Evolutionary conservation across 2,329 filamentous ascomycete genomes (phyloP), one percentile per base, ranked within the genome.

Genomic region (Aspergillaceae sp.): DNA sequence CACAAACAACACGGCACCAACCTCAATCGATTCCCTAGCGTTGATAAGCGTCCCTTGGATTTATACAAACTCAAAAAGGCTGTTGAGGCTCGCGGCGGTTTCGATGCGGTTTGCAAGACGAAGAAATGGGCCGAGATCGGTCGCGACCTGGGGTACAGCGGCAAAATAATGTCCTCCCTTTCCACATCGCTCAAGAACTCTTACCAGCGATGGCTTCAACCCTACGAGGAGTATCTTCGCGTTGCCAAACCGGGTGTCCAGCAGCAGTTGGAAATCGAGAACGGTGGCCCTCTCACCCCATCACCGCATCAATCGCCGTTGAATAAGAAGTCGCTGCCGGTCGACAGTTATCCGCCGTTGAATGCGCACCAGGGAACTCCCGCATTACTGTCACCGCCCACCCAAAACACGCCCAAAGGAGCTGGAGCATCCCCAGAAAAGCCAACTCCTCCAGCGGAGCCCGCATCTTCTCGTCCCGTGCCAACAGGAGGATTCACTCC

Each of bases 71-170:
- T 98, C 49, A 97, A 97, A 67, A 97, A 97, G 64, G 91, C 91
- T 1, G 92, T 98, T 33, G 92, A 97, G 63, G 84, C 87, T 29
- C 82, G 92, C 51, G 92, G 92, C 41, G 92, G 92, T 3, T 98
- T 98, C 58, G 90, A 96, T 46, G 87, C 87, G 61, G 92, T 98
- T 40, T 98, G 92, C 76, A 96, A 95, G 68, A 78, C 84, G 46
- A 98, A 98, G 71, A 97, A 97, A 72, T 98, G 92, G 92, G 92
- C 92, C 10, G 92, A 98, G 67, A 97, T 98, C 57, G 92, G 92
- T 32, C 83, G 92, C 60, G 92, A 97, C 64, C 73, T 98, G 41
- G 92, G 92, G 45, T 98, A 98, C 69, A 97, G 91, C 62, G 92
- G 92, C 63, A 98, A 98, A 73, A 98, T 98, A 52, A 98, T 98